Evolutionary conservation across 805 yeast species (phyloP).

Genomic region (Kuraishia piskuri): DNA sequence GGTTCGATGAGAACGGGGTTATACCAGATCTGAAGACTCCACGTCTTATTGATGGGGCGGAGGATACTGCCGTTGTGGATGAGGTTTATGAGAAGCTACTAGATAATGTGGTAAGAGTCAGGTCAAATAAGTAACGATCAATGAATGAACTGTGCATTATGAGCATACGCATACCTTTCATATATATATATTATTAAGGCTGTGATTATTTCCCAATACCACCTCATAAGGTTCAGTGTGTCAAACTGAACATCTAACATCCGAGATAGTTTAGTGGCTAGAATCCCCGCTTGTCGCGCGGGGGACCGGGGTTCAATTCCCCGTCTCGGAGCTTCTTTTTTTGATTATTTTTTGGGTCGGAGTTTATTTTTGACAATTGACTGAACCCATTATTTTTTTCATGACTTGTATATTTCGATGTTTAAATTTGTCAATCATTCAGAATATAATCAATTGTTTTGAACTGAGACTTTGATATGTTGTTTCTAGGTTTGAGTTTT

Average conservation of each 20-base stretch:
- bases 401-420: too few species aligned
- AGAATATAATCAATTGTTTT: too few species aligned
- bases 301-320: constrained; percentile 34
- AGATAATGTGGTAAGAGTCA: constrained; percentile 57
- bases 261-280: constrained; percentile 34
- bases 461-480: too few species aligned
- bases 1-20: neutral
- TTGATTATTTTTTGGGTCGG: neutral
- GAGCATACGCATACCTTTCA: neutral
- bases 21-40: neutral
- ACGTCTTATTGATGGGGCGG: constrained; percentile 11
- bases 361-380: neutral
- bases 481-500: too few species aligned
- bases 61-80: constrained; percentile 38
- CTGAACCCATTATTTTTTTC: neutral
- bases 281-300: constrained; percentile 32
- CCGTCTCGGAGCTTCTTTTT: constrained; percentile 24
- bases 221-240: neutral
- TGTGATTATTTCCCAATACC: too few species aligned
- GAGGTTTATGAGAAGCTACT: constrained; percentile 66
- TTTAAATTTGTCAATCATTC: too few species aligned
- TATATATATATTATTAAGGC: too few species aligned
- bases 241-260: constrained; percentile 2
- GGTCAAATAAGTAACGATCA: constrained; percentile 32
- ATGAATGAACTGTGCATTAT: neutral